phyloP scores from a whole-genome alignment of 768 basidiomycete species.

The Dictyophora rubrovolvata region DNA sequence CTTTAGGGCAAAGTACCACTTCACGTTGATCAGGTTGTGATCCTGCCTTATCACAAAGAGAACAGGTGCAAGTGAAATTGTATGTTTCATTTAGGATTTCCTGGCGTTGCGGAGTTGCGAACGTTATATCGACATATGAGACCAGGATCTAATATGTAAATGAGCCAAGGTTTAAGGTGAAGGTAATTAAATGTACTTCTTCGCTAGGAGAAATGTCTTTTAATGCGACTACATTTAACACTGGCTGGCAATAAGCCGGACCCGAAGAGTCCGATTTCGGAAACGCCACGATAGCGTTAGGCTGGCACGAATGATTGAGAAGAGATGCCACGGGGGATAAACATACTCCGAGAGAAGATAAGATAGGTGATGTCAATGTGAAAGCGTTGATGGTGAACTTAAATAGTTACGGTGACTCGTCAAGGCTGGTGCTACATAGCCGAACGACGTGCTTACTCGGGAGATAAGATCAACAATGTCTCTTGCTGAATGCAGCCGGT shows the following conservation, averaged over 20 bases:
- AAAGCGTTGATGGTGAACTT: conserved; percentile 92
- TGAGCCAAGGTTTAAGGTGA: neutral
- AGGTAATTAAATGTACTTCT: conserved; percentile 40
- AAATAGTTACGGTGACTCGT: neutral
- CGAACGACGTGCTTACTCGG: conserved; percentile 34
- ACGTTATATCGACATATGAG: conserved; percentile 77
- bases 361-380: conserved; percentile 65
- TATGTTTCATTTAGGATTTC: conserved; percentile 59
- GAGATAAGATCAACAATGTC: conserved; percentile 67
- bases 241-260: conserved; percentile 32
- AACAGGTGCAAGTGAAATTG: conserved; percentile 65
- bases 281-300: conserved; percentile 89
- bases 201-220: conserved; percentile 51
- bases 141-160: conserved; percentile 50
- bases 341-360: conserved; percentile 77
- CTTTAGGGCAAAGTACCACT: conserved; percentile 56
- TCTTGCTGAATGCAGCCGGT: conserved; percentile 42
- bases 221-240: conserved; percentile 67
- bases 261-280: conserved; percentile 32
- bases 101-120: conserved; percentile 48
- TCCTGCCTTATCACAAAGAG: conserved; percentile 33
- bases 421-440: neutral
- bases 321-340: conserved; percentile 73
- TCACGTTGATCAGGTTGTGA: conserved; percentile 51
- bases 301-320: conserved; percentile 81